These are phyloP conservation scores for Senna siamea DNA, from an alignment of 306 rosid genomes.

Conservation along the genomic window DNA sequence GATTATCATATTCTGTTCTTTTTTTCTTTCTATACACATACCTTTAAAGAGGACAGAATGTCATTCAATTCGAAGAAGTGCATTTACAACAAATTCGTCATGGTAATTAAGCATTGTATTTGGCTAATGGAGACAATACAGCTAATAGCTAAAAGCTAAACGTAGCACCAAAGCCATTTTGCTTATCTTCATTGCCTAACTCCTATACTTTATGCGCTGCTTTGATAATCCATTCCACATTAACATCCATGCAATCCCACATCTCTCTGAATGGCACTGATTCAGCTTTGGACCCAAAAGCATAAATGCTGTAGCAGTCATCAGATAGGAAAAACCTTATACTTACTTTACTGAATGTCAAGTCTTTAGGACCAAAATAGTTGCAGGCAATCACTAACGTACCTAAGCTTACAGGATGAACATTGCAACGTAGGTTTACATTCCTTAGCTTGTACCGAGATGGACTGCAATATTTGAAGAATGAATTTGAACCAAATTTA, in stretches of 20 bases:
- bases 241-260: background rate
- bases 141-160: too few species aligned
- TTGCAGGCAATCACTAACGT: background rate
- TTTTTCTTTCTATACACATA: too few species aligned
- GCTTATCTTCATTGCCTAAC: too few species aligned
- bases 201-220: too few species aligned
- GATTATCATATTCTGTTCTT: too few species aligned
- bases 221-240: too few species aligned
- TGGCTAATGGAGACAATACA: too few species aligned
- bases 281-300: background rate
- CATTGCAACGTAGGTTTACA: background rate
- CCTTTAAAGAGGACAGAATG: too few species aligned
- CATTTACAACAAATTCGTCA: too few species aligned
- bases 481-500: background rate
- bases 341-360: background rate
- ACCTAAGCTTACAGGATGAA: background rate
- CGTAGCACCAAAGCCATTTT: too few species aligned
- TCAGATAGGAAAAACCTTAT: background rate
- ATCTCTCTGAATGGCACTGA: background rate
- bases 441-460: background rate
- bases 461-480: background rate
- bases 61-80: too few species aligned
- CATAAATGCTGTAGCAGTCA: background rate
- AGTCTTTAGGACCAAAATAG: background rate
- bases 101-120: too few species aligned